These are phyloP conservation scores for Lipomyces sp. DNA, from an alignment of 805 yeast genomes.

Conservation along the genomic window DNA sequence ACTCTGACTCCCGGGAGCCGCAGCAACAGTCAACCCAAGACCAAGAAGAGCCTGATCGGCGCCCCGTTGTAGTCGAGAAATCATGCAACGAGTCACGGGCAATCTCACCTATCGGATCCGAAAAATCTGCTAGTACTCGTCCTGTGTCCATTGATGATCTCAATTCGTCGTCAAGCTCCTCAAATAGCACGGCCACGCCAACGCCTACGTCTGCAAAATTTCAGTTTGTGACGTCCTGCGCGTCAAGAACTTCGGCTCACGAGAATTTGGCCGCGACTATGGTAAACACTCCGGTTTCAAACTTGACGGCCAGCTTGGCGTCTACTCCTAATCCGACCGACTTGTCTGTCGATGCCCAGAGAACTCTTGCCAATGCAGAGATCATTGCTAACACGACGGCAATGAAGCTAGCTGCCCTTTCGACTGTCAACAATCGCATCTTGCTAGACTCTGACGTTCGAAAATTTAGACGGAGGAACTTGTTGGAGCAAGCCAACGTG, in stretches of 20 bases:
- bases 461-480: constrained; percentile 40
- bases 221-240: constrained; percentile 19
- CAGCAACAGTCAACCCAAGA: constrained; percentile 5
- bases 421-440: constrained; percentile 64
- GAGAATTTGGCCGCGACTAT: constrained; percentile 42
- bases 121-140: constrained; percentile 26
- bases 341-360: constrained; percentile 9
- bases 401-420: constrained; percentile 68
- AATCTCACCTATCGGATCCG: constrained; percentile 35
- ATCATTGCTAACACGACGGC: constrained; percentile 47
- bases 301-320: constrained; percentile 19
- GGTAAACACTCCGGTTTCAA: constrained; percentile 41
- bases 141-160: constrained; percentile 24
- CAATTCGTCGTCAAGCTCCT: neutral
- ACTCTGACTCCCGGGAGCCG: neutral
- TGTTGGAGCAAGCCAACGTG: constrained; percentile 6
- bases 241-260: constrained; percentile 22
- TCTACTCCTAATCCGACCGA: constrained; percentile 13
- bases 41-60: constrained; percentile 1
- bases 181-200: constrained; percentile 11
- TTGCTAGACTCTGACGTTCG: constrained; percentile 49
- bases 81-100: constrained; percentile 17
- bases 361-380: constrained; percentile 41
- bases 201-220: constrained; percentile 17
- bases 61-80: neutral